A percentile compares a stretch with the other conserved stretches of the same genome.
phyloP scores from a whole-genome alignment of 306 rosid species.

The Albizia julibrissin region DNA sequence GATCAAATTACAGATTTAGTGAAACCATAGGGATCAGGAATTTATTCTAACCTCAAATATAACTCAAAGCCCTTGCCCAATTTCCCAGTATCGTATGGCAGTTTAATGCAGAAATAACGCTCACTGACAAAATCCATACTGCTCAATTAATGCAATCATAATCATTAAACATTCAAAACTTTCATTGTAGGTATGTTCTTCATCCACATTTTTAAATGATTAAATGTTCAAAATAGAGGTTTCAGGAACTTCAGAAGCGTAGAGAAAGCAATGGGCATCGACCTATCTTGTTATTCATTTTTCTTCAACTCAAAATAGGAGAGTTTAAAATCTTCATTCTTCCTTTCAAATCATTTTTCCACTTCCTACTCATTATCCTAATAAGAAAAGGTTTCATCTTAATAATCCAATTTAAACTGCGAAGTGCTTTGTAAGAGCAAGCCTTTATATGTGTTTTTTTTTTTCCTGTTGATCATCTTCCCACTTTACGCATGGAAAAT shows the following conservation, averaged over 20 bases:
- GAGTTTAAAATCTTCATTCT: background rate
- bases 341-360: background rate
- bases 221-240: background rate
- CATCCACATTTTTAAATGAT: background rate
- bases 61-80: conserved; percentile 26
- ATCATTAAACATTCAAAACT: background rate
- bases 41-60: background rate
- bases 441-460: too few species aligned
- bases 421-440: too few species aligned
- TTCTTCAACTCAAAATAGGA: background rate
- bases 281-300: background rate
- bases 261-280: background rate
- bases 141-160: background rate
- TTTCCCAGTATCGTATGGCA: background rate
- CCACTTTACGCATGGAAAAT: background rate
- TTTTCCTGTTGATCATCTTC: background rate
- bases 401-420: background rate
- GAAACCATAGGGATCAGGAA: background rate
- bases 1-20: background rate
- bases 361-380: background rate
- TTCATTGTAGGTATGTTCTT: background rate
- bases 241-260: background rate
- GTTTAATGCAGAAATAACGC: background rate
- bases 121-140: background rate
- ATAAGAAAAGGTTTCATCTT: background rate